These are phyloP conservation scores for Candida pseudoviswanathii DNA, from an alignment of 1,139 yeast genomes.

Conservation along the genomic window DNA sequence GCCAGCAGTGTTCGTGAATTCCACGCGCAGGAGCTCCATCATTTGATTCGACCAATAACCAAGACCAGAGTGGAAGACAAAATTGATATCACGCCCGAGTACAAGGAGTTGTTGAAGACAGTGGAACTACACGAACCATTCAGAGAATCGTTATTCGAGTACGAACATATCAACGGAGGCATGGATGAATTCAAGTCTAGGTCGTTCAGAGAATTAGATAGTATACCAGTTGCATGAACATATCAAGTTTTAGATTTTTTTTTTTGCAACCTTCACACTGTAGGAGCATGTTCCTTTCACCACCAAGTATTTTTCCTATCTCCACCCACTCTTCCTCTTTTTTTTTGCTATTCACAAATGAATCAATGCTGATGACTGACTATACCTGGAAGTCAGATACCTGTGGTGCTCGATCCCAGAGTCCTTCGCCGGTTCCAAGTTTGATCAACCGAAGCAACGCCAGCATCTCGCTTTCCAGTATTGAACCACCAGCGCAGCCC, in stretches of 20 bases:
- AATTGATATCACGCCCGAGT: background rate
- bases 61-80: slow-evolving; percentile 11
- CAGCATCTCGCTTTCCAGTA: slow-evolving; percentile 7
- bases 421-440: slow-evolving; percentile 8
- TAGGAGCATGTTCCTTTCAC: no score
- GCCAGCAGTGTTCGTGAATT: slow-evolving; percentile 18
- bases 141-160: slow-evolving; percentile 32
- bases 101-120: slow-evolving; percentile 8
- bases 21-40: slow-evolving; percentile 20
- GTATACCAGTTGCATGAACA: slow-evolving; percentile 6
- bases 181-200: slow-evolving; percentile 7
- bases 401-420: slow-evolving; percentile 1
- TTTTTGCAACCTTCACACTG: slow-evolving; percentile 1
- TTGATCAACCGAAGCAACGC: slow-evolving; percentile 6
- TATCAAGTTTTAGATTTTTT: slow-evolving; percentile 4
- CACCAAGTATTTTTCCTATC: background rate
- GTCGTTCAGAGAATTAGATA: slow-evolving; percentile 8
- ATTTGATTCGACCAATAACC: slow-evolving; percentile 15
- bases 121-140: slow-evolving; percentile 30
- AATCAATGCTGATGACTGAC: background rate
- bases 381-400: slow-evolving; percentile 1
- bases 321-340: background rate
- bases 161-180: slow-evolving; percentile 17
- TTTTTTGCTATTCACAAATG: background rate
- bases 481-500: slow-evolving; percentile 2